Conservation (phyloP, 1,139 yeast genomes). For the Taphrina deformans region DNA sequence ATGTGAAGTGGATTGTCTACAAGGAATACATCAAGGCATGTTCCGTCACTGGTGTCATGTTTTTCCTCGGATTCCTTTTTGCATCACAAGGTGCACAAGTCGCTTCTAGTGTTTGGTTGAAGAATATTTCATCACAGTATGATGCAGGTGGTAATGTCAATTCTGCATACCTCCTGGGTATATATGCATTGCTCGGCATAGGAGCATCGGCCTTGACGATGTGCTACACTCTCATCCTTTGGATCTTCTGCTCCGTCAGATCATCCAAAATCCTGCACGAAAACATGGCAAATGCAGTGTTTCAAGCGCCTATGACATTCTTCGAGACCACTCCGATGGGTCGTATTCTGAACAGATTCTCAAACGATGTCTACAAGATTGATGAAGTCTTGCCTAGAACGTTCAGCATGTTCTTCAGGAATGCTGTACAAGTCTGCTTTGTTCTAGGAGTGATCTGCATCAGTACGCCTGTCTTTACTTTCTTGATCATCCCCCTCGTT, state of each 20-base stretch:
- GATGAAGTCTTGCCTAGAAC: conserved; percentile 86
- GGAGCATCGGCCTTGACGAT: conserved; percentile 63
- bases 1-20: conserved; percentile 88
- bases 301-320: conserved; percentile 94
- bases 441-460: conserved; percentile 78
- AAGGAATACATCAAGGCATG: conserved; percentile 83
- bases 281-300: conserved; percentile 72
- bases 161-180: conserved; percentile 73
- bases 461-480: conserved; percentile 83
- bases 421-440: conserved; percentile 70
- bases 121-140: conserved; percentile 88
- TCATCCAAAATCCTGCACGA: conserved; percentile 80
- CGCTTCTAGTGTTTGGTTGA: conserved; percentile 80
- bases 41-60: conserved; percentile 64
- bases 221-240: conserved; percentile 67
- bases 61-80: conserved; percentile 53
- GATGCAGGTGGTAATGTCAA: conserved; percentile 69
- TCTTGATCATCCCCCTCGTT: conserved; percentile 69
- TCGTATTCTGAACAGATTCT: conserved; percentile 86
- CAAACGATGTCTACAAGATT: conserved; percentile 88
- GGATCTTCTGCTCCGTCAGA: conserved; percentile 81
- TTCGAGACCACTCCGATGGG: conserved; percentile 98
- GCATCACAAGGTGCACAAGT: conserved; percentile 63
- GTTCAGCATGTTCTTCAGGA: conserved; percentile 76
- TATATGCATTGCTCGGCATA: conserved; percentile 74